Conservation (phyloP, 2,329 filamentous ascomycete genomes). For the Venturiaceae sp. region DNA sequence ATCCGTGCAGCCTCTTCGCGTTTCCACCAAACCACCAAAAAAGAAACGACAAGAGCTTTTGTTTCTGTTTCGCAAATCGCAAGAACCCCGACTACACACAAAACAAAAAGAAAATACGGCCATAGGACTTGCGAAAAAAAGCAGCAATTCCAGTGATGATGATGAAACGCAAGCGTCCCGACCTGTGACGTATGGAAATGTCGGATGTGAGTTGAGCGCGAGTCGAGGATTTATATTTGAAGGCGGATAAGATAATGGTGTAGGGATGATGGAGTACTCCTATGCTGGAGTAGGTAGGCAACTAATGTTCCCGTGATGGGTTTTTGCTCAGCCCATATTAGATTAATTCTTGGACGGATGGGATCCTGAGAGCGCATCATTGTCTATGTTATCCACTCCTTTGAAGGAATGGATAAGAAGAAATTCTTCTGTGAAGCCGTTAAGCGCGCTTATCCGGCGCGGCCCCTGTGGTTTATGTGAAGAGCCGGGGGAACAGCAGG, state of each 20-base stretch:
- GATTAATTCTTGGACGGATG: not conserved
- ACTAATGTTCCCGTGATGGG: not conserved
- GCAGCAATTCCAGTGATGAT: not conserved
- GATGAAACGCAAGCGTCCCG: not conserved
- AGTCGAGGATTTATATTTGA: not conserved
- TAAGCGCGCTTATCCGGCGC: too few species aligned
- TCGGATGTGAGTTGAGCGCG: not conserved
- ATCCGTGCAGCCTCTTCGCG: not conserved
- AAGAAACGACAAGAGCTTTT: not conserved
- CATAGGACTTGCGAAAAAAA: not conserved
- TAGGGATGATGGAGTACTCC: not conserved
- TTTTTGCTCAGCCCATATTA: not conserved
- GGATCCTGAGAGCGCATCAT: not conserved
- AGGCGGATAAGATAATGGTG: not conserved
- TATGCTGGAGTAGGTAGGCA: not conserved
- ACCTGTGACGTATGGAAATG: not conserved
- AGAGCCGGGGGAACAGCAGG: too few species aligned
- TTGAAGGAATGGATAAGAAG: too few species aligned
- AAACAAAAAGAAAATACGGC: not conserved
- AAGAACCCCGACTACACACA: not conserved
- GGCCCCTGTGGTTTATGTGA: too few species aligned
- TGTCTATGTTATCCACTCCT: too few species aligned
- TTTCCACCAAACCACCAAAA: not conserved
- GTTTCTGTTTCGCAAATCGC: not conserved
- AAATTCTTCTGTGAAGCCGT: too few species aligned